These are phyloP conservation scores for Sphagnum fallax DNA, from an alignment of 228 moss, liverwort and hornwort genomes.

Conservation along the genomic window DNA sequence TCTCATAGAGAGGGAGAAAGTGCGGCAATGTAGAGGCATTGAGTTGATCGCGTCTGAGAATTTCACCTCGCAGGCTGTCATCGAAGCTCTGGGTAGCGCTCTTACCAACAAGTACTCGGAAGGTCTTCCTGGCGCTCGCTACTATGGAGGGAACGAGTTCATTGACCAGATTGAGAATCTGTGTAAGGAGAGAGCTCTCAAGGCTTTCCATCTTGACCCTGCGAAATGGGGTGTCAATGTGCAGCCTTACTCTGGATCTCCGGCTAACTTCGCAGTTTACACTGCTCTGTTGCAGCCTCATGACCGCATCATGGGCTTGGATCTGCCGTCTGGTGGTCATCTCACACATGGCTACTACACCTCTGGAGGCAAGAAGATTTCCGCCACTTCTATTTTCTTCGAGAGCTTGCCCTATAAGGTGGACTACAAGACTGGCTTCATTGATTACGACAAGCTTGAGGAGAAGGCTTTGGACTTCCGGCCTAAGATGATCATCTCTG, in stretches of 20 bases:
- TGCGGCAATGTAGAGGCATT: slow-evolving; percentile 84
- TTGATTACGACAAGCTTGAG: slow-evolving; percentile 90
- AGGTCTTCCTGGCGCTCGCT: slow-evolving; percentile 76
- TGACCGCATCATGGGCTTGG: slow-evolving; percentile 93
- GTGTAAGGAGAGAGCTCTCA: slow-evolving; percentile 73
- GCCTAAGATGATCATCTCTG: slow-evolving; percentile 90
- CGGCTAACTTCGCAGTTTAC: slow-evolving; percentile 94
- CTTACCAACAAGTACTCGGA: slow-evolving; percentile 97
- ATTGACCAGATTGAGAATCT: slow-evolving; percentile 90
- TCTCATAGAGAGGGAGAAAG: slow-evolving; percentile 90
- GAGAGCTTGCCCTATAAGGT: slow-evolving; percentile 98
- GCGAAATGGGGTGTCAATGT: slow-evolving; percentile 89
- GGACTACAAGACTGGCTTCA: slow-evolving; percentile 66
- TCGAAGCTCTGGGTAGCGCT: slow-evolving; percentile 79
- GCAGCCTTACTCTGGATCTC: slow-evolving; percentile 88
- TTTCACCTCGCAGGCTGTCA: slow-evolving; percentile 93
- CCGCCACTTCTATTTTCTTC: slow-evolving; percentile 88
- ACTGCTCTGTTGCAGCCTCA: slow-evolving; percentile 82
- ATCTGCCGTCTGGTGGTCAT: slow-evolving; percentile 87
- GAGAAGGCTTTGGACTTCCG: slow-evolving; percentile 93
- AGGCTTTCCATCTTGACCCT: slow-evolving; percentile 65
- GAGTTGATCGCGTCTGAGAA: slow-evolving; percentile 98
- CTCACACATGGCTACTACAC: slow-evolving; percentile 94
- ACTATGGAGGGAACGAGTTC: slow-evolving; percentile 90
- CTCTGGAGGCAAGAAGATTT: slow-evolving; percentile 87